Percentiles rank a stretch among this genome's conserved stretches.
Conservation (phyloP, 176 grass and related monocot species). For the Pontederia paniculata region DNA sequence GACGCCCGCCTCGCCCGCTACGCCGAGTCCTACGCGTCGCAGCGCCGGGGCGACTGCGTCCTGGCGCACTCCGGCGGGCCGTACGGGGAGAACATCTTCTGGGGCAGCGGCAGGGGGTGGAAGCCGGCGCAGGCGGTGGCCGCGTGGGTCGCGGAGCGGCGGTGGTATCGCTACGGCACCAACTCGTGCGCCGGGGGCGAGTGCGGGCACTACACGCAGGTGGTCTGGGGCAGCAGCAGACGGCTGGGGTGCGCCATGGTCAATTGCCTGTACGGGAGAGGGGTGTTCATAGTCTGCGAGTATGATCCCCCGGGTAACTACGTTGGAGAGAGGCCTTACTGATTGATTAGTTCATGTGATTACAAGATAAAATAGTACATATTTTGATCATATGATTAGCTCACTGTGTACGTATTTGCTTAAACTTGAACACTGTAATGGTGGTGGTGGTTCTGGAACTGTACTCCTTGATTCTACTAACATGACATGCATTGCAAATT, state of each 20-base stretch:
- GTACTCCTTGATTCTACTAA: too few relatives aligned
- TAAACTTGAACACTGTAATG: too few relatives aligned
- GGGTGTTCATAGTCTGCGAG: slow-evolving; percentile 38
- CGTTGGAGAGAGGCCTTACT: slow-evolving; percentile 42
- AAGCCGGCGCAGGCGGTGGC: slow-evolving; percentile 43
- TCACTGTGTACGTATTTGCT: too few relatives aligned
- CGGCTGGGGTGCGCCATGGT: slow-evolving; percentile 41
- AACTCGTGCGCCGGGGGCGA: slow-evolving; percentile 27
- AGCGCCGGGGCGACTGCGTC: slow-evolving; percentile 32
- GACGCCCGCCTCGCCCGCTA: slow-evolving; percentile 27
- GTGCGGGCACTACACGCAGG: slow-evolving; percentile 41
- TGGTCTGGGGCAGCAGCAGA: slow-evolving; percentile 34
- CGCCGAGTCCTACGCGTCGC: slow-evolving; percentile 24
- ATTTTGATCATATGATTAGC: too few relatives aligned
- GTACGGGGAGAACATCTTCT: slow-evolving; percentile 46
- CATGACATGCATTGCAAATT: too few relatives aligned
- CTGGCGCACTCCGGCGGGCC: slow-evolving; percentile 12
- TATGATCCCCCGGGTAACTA: slow-evolving; percentile 42
- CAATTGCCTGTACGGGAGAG: slow-evolving; percentile 21
- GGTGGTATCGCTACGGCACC: slow-evolving; percentile 29
- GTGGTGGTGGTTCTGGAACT: too few relatives aligned
- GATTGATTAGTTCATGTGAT: not conserved
- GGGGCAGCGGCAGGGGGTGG: slow-evolving; percentile 22
- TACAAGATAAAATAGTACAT: too few relatives aligned
- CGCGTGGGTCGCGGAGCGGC: slow-evolving; percentile 35